These are phyloP conservation scores for Suillus lakei DNA, from an alignment of 768 basidiomycete species.

Conservation along the genomic window DNA sequence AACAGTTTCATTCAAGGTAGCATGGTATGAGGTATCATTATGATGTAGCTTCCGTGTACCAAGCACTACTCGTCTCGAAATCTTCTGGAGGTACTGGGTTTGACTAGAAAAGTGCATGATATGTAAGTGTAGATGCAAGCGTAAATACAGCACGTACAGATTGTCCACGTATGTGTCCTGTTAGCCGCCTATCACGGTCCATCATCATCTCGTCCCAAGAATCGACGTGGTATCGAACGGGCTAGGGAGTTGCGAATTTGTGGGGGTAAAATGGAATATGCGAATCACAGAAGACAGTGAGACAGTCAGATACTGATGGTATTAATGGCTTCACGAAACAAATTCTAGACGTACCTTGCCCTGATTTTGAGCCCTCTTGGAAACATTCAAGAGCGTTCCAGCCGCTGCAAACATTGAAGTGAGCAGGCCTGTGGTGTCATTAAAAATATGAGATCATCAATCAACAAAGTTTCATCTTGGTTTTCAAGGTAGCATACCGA, in stretches of 20 bases:
- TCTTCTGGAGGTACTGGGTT: conserved; percentile 69
- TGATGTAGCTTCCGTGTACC: conserved; percentile 65
- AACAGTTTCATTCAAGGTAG: background rate
- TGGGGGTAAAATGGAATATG: background rate
- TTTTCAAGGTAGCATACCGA: conserved; percentile 55
- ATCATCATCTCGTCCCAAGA: conserved; percentile 97
- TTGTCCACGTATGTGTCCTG: conserved; percentile 87
- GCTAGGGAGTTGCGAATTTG: conserved; percentile 46
- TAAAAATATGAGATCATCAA: conserved; percentile 6
- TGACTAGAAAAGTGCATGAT: conserved; percentile 47
- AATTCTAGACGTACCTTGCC: conserved; percentile 70
- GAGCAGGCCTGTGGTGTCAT: conserved; percentile 62
- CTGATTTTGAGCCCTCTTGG: conserved; percentile 82
- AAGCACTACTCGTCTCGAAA: conserved; percentile 75
- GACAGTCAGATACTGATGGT: background rate
- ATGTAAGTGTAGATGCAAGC: background rate
- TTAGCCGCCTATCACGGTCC: conserved; percentile 85
- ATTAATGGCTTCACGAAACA: background rate
- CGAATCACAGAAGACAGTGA: background rate
- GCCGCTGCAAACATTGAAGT: conserved; percentile 90
- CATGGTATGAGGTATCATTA: conserved; percentile 25
- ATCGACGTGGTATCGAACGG: conserved; percentile 84
- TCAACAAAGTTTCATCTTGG: background rate
- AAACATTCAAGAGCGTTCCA: conserved; percentile 83
- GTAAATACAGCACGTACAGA: conserved; percentile 56